Conservation (phyloP, 805 yeast species). For the Metschnikowia lunata region DNA sequence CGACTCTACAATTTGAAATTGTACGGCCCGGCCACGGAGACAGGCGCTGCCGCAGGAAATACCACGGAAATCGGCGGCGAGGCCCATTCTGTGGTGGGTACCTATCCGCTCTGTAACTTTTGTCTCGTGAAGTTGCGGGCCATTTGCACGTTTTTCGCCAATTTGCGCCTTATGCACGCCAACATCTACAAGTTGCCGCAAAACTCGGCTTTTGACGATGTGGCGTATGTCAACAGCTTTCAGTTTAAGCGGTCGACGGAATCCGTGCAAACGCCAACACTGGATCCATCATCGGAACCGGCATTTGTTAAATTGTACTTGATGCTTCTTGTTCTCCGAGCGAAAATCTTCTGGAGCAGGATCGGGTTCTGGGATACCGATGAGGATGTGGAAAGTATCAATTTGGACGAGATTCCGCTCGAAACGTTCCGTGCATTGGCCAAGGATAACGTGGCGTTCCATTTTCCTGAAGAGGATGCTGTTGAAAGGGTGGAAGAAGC, state of each 20-base stretch:
- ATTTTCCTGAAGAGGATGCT: not conserved
- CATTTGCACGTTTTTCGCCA: constrained; percentile 78
- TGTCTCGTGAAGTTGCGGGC: constrained; percentile 78
- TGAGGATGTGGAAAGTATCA: constrained; percentile 27
- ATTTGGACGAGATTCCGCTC: constrained; percentile 13
- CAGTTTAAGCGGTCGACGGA: constrained; percentile 27
- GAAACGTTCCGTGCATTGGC: constrained; percentile 12
- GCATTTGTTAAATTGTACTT: constrained; percentile 50
- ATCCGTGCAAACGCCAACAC: constrained; percentile 2
- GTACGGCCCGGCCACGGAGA: constrained; percentile 27
- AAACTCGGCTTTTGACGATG: constrained; percentile 24
- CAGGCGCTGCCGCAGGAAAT: constrained; percentile 6
- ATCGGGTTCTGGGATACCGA: constrained; percentile 71
- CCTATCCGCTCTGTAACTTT: constrained; percentile 73
- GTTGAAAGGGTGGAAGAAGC: not conserved
- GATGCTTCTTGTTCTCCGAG: constrained; percentile 49
- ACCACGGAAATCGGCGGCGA: constrained; percentile 18
- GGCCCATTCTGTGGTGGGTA: constrained; percentile 27
- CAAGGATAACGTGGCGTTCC: constrained; percentile 16
- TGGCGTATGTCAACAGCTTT: constrained; percentile 17
- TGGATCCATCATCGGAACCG: constrained; percentile 25
- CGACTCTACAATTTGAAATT: constrained; percentile 66
- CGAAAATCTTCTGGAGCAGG: constrained; percentile 78
- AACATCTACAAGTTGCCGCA: constrained; percentile 55
- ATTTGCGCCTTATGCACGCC: constrained; percentile 56